Evolutionary conservation across 306 rosid species (phyloP), one percentile per base, ranked within the genome.

Genomic region (Fagus crenata): DNA sequence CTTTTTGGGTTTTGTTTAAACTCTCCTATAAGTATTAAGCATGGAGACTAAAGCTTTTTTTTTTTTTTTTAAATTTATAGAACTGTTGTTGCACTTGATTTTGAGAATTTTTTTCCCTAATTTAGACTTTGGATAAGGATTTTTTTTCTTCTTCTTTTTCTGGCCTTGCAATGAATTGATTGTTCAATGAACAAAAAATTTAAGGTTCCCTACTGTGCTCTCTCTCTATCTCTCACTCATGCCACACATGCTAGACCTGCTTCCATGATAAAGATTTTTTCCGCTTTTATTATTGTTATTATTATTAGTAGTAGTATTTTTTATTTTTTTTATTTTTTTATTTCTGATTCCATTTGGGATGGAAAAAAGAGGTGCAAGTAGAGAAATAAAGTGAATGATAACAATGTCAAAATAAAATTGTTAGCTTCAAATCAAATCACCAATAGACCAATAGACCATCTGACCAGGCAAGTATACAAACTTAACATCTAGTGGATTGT

Each of bases 141-240:
- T 8, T 28, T 58, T 3, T 58, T 22, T 56, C 33, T 56, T 56
- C 3, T 22, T 56, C 63, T 22, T 56, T 56, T 28, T 58, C 36
- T 58, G 64, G 64, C 64, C 64, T 58, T 58, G 64, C 64, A 7
- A 58, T 58, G 64, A 58, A 65, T 65, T 39, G 68, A 17, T 39
- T 65, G 8, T 39, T 7, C 6, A 65, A 39, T 65, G 71, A 64
- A 60, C 7, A 36, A 15, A 64, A 15, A 35, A 15, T 17, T 58
- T 18, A 58, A 8, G 35, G 35, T 28, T 58, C 2, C 5, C 63
- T 56, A 33, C 32, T 28, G 64, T 58, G 12, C 36, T 46, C 51
- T 46, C 51, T 46, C 11, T 46, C 14, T 3, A 3, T 46, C 9
- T 46, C 14, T 58, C 64, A 18, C 64, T 28, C 64, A 58, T n/a